A percentile compares a stretch with the other conserved stretches of the same genome.
Evolutionary conservation across 257 asterid species (phyloP).

Genomic region (Solanum bukasovii): DNA sequence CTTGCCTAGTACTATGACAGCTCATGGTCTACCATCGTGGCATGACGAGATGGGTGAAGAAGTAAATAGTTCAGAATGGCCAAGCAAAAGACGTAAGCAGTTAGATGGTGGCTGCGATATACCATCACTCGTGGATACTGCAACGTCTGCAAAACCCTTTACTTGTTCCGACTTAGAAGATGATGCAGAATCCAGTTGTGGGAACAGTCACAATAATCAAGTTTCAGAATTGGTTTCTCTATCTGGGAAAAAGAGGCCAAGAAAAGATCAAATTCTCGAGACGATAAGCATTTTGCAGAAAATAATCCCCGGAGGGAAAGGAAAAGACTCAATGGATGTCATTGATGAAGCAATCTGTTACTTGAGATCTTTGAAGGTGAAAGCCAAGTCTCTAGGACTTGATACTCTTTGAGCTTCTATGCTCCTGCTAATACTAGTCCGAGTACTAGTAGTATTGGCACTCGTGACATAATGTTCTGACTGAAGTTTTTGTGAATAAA

Average conservation of each 20-base stretch:
- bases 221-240: neutral
- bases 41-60: constrained; percentile 49
- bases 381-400: constrained; percentile 62
- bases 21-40: constrained; percentile 17
- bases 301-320: constrained; percentile 51
- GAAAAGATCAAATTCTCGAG: constrained; percentile 46
- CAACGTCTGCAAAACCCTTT: constrained; percentile 19
- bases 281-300: constrained; percentile 44
- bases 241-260: constrained; percentile 36
- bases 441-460: neutral
- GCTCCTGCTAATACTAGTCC: neutral
- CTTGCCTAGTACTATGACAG: constrained; percentile 74
- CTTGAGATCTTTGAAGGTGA: constrained; percentile 58
- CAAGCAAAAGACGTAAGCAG: constrained; percentile 47
- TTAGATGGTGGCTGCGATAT: constrained; percentile 18
- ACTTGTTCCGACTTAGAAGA: constrained; percentile 27
- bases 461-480: neutral
- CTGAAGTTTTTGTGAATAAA: neutral
- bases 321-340: constrained; percentile 44
- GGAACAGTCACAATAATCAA: constrained; percentile 10
- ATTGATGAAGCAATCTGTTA: constrained; percentile 68
- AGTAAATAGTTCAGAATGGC: constrained; percentile 46
- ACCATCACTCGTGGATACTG: constrained; percentile 4
- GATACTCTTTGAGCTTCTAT: constrained; percentile 23
- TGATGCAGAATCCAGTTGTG: constrained; percentile 65